A percentile compares a stretch with the other conserved stretches of the same genome.
phyloP scores from a whole-genome alignment of 2,329 filamentous ascomycete species.

The Chaetothyriales sp. region DNA sequence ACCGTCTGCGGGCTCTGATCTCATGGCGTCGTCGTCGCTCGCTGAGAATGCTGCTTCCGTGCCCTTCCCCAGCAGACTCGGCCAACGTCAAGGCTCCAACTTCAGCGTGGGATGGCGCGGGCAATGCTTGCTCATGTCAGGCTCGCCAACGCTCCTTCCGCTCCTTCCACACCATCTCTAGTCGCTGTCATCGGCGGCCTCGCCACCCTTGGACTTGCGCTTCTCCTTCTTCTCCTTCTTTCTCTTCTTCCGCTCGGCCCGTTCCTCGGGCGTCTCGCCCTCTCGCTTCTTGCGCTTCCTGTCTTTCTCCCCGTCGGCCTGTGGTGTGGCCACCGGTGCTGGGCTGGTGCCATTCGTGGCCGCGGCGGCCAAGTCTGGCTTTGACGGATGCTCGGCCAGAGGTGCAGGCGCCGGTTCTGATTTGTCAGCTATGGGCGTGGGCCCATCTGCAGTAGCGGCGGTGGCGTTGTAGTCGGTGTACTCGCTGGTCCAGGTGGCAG shows the following conservation, averaged over 20 bases:
- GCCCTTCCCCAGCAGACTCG: too few relatives aligned
- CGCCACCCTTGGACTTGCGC: conserved; percentile 11
- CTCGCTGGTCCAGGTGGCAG: conserved; percentile 77
- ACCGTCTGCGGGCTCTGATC: too few relatives aligned
- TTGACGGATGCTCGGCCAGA: background rate
- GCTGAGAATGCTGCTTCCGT: too few relatives aligned
- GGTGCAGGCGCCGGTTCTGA: conserved; percentile 28
- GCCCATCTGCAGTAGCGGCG: conserved; percentile 36
- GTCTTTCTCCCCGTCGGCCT: conserved; percentile 31
- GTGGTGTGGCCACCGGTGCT: conserved; percentile 21
- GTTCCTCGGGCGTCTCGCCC: conserved; percentile 38
- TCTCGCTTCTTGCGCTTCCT: conserved; percentile 47
- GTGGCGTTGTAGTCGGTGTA: conserved; percentile 75
- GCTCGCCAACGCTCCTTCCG: background rate
- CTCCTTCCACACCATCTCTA: conserved; percentile 1
- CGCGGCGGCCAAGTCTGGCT: conserved; percentile 18
- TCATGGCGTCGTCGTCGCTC: too few relatives aligned
- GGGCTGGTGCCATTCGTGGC: conserved; percentile 22
- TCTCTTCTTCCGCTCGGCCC: conserved; percentile 36
- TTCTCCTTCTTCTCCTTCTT: conserved; percentile 41
- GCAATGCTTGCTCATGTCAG: background rate
- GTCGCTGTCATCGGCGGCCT: conserved; percentile 14
- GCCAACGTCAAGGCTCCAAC: too few relatives aligned
- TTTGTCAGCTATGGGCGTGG: conserved; percentile 33
- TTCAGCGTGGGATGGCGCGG: too few relatives aligned